Percentiles rank a stretch among this genome's conserved stretches.
Evolutionary conservation across 306 rosid species (phyloP).

Genomic region (Quercus ilex): DNA sequence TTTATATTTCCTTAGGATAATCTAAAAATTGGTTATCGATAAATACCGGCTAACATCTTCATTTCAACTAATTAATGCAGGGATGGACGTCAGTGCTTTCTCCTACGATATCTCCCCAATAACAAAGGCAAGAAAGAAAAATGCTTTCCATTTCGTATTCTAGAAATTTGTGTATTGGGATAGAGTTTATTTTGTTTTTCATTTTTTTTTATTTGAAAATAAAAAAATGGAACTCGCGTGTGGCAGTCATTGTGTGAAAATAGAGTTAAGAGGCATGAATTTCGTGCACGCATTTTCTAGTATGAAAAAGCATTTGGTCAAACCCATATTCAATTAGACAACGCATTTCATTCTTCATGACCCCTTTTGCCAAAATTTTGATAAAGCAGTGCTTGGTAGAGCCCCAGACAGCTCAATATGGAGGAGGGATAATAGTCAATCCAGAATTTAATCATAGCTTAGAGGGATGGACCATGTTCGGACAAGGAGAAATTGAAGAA

Average conservation of each 20-base stretch:
- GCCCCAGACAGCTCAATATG: slow-evolving; percentile 51
- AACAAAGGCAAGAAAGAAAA: slow-evolving; percentile 45
- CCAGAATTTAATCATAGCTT: slow-evolving; percentile 57
- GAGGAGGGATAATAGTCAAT: slow-evolving; percentile 75
- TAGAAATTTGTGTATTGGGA: too few relatives aligned
- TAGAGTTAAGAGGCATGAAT: too few relatives aligned
- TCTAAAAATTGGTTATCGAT: too few relatives aligned
- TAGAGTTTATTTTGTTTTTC: too few relatives aligned
- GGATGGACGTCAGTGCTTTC: slow-evolving; percentile 31
- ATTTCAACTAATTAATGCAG: slow-evolving; percentile 37
- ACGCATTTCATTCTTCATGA: not conserved
- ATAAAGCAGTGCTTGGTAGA: slow-evolving; percentile 57
- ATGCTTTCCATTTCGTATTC: not conserved
- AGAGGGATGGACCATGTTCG: slow-evolving; percentile 56
- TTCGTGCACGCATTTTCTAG: not conserved
- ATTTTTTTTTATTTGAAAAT: too few relatives aligned
- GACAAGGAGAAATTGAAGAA: slow-evolving; percentile 48
- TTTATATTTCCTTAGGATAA: not conserved
- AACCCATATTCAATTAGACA: not conserved
- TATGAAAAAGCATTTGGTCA: not conserved
- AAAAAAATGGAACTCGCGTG: too few relatives aligned
- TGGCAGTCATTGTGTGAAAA: too few relatives aligned
- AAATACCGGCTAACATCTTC: not conserved
- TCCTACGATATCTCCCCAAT: slow-evolving; percentile 60
- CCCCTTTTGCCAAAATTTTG: not conserved